Evolutionary conservation across 345 rosid species (phyloP).

Genomic region (Bruguiera sexangula): DNA sequence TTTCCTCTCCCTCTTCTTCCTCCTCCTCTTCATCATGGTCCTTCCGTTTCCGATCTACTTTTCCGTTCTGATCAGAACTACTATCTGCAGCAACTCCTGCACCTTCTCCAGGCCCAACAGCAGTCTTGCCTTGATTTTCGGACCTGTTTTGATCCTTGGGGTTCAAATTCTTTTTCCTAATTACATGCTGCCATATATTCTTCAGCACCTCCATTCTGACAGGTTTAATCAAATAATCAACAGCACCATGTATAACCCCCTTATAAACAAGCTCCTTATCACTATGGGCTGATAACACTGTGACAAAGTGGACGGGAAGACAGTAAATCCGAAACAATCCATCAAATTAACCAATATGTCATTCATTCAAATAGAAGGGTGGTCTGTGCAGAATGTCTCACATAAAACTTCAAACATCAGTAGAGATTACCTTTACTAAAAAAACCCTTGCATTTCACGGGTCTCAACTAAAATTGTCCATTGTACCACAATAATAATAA

Average conservation of each 20-base stretch:
- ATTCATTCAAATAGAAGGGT: too few relatives aligned
- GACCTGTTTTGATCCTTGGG: conserved; percentile 41
- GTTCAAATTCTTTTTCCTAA: conserved; percentile 55
- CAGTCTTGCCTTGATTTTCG: conserved; percentile 34
- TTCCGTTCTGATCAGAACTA: conserved; percentile 38
- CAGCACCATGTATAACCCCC: conserved; percentile 87
- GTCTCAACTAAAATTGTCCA: too few relatives aligned
- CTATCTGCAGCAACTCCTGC: conserved; percentile 33
- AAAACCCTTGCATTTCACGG: too few relatives aligned
- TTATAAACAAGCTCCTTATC: conserved; percentile 76
- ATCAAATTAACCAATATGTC: too few relatives aligned
- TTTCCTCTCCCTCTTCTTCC: conserved; percentile 54
- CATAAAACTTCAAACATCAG: too few relatives aligned
- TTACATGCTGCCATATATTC: conserved; percentile 95
- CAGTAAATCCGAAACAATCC: background rate
- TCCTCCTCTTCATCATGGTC: conserved; percentile 73
- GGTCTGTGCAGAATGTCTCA: too few relatives aligned
- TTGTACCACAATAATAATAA: too few relatives aligned
- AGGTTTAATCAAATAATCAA: conserved; percentile 86
- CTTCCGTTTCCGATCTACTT: conserved; percentile 54
- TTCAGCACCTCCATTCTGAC: conserved; percentile 79
- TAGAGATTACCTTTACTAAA: too few relatives aligned
- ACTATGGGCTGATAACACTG: conserved; percentile 87
- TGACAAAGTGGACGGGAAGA: conserved; percentile 13
- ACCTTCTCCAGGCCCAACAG: conserved; percentile 32